Evolutionary conservation across 495 filamentous ascomycete genomes (phyloP).

Genomic region (Extremus antarcticus): DNA sequence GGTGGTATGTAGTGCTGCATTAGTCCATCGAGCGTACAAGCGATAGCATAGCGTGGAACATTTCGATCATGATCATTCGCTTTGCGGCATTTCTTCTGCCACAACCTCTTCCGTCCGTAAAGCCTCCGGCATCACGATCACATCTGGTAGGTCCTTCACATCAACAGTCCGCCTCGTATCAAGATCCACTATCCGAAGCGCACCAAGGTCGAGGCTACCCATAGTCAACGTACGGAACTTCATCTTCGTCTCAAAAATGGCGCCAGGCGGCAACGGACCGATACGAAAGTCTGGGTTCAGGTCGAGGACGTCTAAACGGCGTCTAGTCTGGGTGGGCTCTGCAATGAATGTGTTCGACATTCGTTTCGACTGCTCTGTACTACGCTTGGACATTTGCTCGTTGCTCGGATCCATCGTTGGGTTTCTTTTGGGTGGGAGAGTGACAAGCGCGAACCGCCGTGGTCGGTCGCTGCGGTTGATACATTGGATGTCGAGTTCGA

Average conservation of each 20-base stretch:
- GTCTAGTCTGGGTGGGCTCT: slow-evolving; percentile 28
- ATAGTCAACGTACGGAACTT: slow-evolving; percentile 65
- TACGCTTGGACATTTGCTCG: neutral
- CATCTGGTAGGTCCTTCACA: slow-evolving; percentile 67
- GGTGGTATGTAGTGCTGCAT: too few relatives aligned
- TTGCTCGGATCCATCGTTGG: neutral
- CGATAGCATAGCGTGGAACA: neutral
- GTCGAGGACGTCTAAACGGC: slow-evolving; percentile 64
- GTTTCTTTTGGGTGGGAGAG: neutral
- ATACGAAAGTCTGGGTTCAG: slow-evolving; percentile 75
- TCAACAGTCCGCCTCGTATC: slow-evolving; percentile 71
- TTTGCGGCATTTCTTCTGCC: neutral
- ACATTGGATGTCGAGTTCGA: slow-evolving; percentile 9
- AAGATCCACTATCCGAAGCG: slow-evolving; percentile 72
- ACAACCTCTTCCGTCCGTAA: neutral
- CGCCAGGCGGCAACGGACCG: slow-evolving; percentile 51
- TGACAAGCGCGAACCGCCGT: slow-evolving; percentile 4
- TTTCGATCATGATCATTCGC: neutral
- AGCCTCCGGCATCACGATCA: slow-evolving; percentile 31
- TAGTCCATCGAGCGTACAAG: too few relatives aligned
- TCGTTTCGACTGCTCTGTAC: neutral
- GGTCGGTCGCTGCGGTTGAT: slow-evolving; percentile 8
- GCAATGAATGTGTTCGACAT: neutral
- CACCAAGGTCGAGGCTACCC: slow-evolving; percentile 68
- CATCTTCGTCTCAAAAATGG: slow-evolving; percentile 70